These are phyloP conservation scores for Ascobolus immersus DNA, from an alignment of 495 filamentous ascomycete species.

Conservation along the genomic window DNA sequence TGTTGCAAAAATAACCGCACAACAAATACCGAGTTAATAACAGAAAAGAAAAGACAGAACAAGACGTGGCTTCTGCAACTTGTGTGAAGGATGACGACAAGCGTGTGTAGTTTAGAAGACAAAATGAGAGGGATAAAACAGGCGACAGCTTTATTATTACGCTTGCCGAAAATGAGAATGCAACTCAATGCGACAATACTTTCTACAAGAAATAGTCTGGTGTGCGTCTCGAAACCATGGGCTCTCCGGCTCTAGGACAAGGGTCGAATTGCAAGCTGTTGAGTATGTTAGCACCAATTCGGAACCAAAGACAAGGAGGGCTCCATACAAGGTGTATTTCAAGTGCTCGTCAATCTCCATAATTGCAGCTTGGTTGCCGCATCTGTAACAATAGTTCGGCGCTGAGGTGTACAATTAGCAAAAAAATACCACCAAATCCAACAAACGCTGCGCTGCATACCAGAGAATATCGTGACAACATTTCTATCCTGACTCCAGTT, in stretches of 20 bases:
- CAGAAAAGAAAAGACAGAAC: too few species aligned
- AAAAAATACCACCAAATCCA: too few species aligned
- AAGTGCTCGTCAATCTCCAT: slow-evolving; percentile 99
- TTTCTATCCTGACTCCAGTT: slow-evolving; percentile 96
- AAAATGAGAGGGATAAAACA: too few species aligned
- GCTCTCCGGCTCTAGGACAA: slow-evolving; percentile 87
- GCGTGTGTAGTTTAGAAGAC: too few species aligned
- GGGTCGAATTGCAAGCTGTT: slow-evolving; percentile 94
- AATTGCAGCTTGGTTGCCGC: slow-evolving; percentile 95
- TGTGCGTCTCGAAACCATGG: slow-evolving; percentile 87
- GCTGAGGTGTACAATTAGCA: slow-evolving; percentile 24
- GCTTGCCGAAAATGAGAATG: too few species aligned
- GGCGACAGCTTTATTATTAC: too few species aligned
- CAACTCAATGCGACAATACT: too few species aligned
- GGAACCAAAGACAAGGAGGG: background rate
- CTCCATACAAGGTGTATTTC: slow-evolving; percentile 97
- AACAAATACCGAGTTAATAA: too few species aligned
- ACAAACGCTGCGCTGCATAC: slow-evolving; percentile 27
- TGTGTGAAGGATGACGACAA: too few species aligned
- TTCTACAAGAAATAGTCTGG: too few species aligned
- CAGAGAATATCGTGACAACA: slow-evolving; percentile 96
- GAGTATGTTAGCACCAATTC: slow-evolving; percentile 5
- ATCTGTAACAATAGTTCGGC: slow-evolving; percentile 93
- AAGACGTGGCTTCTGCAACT: too few species aligned
- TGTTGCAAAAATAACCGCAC: too few species aligned